Conservation (phyloP, 495 filamentous ascomycete species). For the Hypoxylon perforatum region DNA sequence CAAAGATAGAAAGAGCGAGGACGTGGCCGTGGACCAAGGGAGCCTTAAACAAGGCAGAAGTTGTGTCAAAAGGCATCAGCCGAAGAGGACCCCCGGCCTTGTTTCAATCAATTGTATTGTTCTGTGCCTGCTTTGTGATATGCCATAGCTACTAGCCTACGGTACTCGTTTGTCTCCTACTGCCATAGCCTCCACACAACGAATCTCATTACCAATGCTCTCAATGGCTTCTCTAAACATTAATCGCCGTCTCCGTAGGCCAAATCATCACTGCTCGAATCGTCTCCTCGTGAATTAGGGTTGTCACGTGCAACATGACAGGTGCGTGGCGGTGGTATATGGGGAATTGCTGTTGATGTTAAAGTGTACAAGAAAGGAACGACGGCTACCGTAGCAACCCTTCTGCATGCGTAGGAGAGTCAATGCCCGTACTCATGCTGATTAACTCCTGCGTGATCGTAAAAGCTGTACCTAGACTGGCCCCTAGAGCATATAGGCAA, state of each 20-base stretch:
- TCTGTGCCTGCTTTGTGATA: slow-evolving; percentile 33
- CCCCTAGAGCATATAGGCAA: slow-evolving; percentile 50
- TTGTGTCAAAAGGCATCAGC: neutral
- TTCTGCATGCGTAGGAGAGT: neutral
- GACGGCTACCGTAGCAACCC: slow-evolving; percentile 21
- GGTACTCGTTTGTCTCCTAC: slow-evolving; percentile 6
- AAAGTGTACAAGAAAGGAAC: slow-evolving; percentile 35
- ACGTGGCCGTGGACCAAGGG: neutral
- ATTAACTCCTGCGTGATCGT: slow-evolving; percentile 2
- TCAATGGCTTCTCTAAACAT: slow-evolving; percentile 34
- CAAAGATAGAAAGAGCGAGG: too few species aligned
- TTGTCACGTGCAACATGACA: slow-evolving; percentile 39
- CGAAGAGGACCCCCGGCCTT: neutral
- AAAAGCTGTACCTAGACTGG: slow-evolving; percentile 17
- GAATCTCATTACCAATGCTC: slow-evolving; percentile 22
- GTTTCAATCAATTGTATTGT: slow-evolving; percentile 34
- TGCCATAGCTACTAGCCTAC: slow-evolving; percentile 21
- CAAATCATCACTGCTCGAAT: slow-evolving; percentile 39
- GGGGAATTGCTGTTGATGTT: slow-evolving; percentile 19
- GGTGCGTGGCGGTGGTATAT: slow-evolving; percentile 7
- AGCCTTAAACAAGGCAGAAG: neutral
- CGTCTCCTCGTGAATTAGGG: slow-evolving; percentile 40
- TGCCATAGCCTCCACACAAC: slow-evolving; percentile 15
- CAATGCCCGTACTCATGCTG: slow-evolving; percentile 13
- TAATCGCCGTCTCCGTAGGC: slow-evolving; percentile 37